A percentile compares a stretch with the other conserved stretches of the same genome.
Conservation (phyloP, 164 flowering plant species). For the Vitis labrusca region DNA sequence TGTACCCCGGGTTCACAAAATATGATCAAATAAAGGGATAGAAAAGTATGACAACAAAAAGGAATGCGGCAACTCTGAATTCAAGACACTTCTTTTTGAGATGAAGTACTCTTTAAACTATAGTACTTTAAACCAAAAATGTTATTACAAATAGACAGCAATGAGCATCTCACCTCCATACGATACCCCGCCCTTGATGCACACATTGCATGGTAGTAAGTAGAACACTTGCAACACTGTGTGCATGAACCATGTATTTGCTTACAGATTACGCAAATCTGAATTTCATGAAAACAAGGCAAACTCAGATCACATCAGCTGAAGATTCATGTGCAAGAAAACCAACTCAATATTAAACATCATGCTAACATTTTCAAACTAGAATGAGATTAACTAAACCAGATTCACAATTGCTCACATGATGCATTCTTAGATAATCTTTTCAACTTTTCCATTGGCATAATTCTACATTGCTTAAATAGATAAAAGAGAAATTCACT, state of each 20-base stretch:
- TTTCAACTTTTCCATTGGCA: too few relatives aligned
- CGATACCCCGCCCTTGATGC: conserved; percentile 98
- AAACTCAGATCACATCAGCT: background rate
- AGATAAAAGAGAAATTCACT: too few relatives aligned
- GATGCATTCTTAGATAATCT: too few relatives aligned
- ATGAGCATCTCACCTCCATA: conserved; percentile 74
- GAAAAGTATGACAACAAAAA: too few relatives aligned
- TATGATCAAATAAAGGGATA: too few relatives aligned
- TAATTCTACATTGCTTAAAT: too few relatives aligned
- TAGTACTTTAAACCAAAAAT: background rate
- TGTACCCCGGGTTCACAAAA: too few relatives aligned
- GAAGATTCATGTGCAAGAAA: background rate
- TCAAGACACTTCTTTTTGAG: too few relatives aligned
- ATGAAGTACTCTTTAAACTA: background rate
- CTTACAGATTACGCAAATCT: conserved; percentile 92
- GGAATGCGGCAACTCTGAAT: too few relatives aligned
- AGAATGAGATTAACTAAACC: background rate
- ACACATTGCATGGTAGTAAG: conserved; percentile 95
- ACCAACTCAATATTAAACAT: background rate
- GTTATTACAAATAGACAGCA: background rate
- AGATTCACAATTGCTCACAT: too few relatives aligned
- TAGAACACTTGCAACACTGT: conserved; percentile 90
- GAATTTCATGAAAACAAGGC: conserved; percentile 14
- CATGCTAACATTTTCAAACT: background rate
- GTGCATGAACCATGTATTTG: conserved; percentile 98